A percentile compares a stretch with the other conserved stretches of the same genome.
phyloP scores from a whole-genome alignment of 176 grass and related monocot species.

The Triticum monococcum region DNA sequence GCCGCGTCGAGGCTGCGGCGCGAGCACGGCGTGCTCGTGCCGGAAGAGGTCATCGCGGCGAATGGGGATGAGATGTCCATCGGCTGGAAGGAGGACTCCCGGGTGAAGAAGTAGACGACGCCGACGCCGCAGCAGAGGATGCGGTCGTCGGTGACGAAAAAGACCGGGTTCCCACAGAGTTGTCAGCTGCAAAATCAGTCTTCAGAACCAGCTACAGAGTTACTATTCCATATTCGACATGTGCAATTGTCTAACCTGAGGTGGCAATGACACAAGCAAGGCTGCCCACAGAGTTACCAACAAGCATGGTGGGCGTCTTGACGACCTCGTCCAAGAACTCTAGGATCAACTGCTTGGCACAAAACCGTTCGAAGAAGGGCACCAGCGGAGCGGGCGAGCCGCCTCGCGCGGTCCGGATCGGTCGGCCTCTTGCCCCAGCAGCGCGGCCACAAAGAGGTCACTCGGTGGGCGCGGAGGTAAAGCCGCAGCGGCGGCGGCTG shows the following conservation, averaged over 20 bases:
- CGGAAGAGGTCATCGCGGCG: background rate
- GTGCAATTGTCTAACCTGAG: too few relatives aligned
- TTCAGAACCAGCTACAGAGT: too few relatives aligned
- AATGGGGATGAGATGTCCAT: slow-evolving; percentile 14
- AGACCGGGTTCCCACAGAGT: slow-evolving; percentile 78
- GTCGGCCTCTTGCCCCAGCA: slow-evolving; percentile 62
- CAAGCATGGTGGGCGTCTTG: too few relatives aligned
- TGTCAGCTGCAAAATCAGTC: too few relatives aligned
- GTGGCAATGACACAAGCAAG: too few relatives aligned
- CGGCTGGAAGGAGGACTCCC: slow-evolving; percentile 58
- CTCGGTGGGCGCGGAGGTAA: too few relatives aligned
- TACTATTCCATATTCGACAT: too few relatives aligned
- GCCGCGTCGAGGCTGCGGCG: slow-evolving; percentile 77
- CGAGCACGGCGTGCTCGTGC: slow-evolving; percentile 29
- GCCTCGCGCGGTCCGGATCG: slow-evolving; percentile 59
- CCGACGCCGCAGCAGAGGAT: slow-evolving; percentile 86
- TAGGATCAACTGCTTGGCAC: too few relatives aligned
- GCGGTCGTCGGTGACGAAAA: slow-evolving; percentile 87
- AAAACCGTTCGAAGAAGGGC: slow-evolving; percentile 70
- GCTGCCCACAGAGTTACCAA: too few relatives aligned
- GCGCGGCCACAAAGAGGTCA: slow-evolving; percentile 57
- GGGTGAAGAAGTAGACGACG: slow-evolving; percentile 78
- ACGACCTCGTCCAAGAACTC: too few relatives aligned
- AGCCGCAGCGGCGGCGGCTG: too few relatives aligned
- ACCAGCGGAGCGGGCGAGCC: slow-evolving; percentile 65